Conservation (phyloP, 768 basidiomycete genomes). For the Clathrus columnatus region DNA sequence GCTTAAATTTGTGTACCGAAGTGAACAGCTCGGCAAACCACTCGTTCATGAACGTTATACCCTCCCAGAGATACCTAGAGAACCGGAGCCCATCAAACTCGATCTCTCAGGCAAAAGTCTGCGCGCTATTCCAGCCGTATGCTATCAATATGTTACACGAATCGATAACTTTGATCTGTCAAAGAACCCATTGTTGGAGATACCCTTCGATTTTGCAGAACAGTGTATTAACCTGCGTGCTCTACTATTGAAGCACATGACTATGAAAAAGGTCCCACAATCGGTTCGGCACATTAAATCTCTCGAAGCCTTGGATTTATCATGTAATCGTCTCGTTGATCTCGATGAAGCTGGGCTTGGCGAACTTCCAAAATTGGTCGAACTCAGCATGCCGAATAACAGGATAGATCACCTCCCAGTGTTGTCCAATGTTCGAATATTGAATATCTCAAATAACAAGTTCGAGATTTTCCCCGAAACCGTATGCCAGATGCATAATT, state of each 20-base stretch:
- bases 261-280: conserved; percentile 87
- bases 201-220: conserved; percentile 94
- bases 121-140: conserved; percentile 78
- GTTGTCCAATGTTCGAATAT: conserved; percentile 57
- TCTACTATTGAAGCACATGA: conserved; percentile 82
- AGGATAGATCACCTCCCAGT: conserved; percentile 79
- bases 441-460: conserved; percentile 96
- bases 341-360: conserved; percentile 82
- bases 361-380: conserved; percentile 57
- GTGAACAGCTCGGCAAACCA: conserved; percentile 50
- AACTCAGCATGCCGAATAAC: conserved; percentile 82
- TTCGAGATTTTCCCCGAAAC: conserved; percentile 68
- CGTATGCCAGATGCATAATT: conserved; percentile 60
- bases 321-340: conserved; percentile 84
- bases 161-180: conserved; percentile 84
- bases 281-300: conserved; percentile 67
- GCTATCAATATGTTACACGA: conserved; percentile 76
- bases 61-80: background rate
- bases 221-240: conserved; percentile 76
- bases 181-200: conserved; percentile 91
- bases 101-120: conserved; percentile 77
- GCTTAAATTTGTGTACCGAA: conserved; percentile 85
- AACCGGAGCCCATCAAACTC: conserved; percentile 25
- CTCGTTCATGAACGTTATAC: background rate
- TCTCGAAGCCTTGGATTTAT: conserved; percentile 76